Evolutionary conservation across 768 basidiomycete species (phyloP).

Genomic region (Saitozyma sp.): DNA sequence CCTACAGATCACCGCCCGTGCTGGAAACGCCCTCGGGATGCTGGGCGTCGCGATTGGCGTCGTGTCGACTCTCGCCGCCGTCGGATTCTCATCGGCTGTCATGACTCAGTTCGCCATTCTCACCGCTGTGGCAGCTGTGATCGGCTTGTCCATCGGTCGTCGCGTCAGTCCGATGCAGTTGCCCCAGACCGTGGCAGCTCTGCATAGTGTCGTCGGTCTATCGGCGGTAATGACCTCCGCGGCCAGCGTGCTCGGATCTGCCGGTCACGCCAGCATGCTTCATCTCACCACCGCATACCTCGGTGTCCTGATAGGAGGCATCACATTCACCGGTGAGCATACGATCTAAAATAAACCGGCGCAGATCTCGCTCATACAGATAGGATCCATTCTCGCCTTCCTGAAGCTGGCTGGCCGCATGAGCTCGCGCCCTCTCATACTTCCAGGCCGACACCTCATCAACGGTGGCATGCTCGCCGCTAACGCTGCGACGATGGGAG

Average conservation of each 20-base stretch:
- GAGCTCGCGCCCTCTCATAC: constrained; percentile 68
- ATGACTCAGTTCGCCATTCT: constrained; percentile 76
- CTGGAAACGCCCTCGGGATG: constrained; percentile 85
- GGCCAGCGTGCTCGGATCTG: constrained; percentile 69
- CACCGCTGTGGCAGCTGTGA: constrained; percentile 68
- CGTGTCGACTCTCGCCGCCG: constrained; percentile 74
- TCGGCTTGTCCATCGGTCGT: constrained; percentile 73
- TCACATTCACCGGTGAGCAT: constrained; percentile 68
- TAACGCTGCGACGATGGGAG: constrained; percentile 72
- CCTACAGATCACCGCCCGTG: constrained; percentile 70
- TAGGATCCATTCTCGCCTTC: constrained; percentile 82
- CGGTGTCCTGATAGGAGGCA: constrained; percentile 79
- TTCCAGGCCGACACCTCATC: constrained; percentile 76
- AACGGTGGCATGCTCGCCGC: constrained; percentile 71
- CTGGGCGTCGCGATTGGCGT: constrained; percentile 81
- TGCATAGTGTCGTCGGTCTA: constrained; percentile 86
- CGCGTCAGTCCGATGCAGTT: constrained; percentile 84
- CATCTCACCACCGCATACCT: constrained; percentile 84
- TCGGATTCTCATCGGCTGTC: constrained; percentile 74
- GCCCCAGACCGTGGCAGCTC: constrained; percentile 76
- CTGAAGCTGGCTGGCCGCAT: constrained; percentile 80
- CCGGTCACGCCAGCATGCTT: constrained; percentile 64
- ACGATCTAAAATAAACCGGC: too few species aligned
- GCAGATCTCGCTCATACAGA: background rate
- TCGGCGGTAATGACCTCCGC: constrained; percentile 86